phyloP scores from a whole-genome alignment of 208 protist species.

The Acanthamoeba triangularis region DNA sequence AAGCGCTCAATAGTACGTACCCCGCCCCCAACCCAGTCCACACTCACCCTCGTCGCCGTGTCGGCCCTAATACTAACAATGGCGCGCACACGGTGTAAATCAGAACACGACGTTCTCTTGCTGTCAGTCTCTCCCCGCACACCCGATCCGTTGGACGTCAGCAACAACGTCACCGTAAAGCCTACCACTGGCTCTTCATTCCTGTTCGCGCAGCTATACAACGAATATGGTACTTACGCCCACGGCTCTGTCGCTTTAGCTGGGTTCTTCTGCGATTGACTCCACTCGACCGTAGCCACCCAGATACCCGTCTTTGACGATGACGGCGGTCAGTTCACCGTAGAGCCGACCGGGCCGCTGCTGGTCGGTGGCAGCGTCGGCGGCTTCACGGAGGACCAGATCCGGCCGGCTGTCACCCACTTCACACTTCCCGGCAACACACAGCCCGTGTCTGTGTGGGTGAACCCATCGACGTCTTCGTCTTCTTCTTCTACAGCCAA shows the following conservation, averaged over 20 bases:
- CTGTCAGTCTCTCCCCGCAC: not conserved
- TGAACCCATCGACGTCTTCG: not conserved
- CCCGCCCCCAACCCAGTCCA: not conserved
- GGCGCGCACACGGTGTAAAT: not conserved
- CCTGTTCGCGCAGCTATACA: conserved; percentile 15
- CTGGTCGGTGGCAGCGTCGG: not conserved
- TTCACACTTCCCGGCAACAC: not conserved
- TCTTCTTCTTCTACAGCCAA: not conserved
- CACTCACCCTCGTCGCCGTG: not conserved
- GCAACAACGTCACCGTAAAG: not conserved
- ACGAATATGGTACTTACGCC: not conserved
- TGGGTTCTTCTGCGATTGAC: not conserved
- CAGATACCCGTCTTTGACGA: not conserved
- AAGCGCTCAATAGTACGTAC: not conserved
- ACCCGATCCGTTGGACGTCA: not conserved
- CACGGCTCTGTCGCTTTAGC: no score
- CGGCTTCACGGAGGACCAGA: not conserved
- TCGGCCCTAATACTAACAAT: not conserved
- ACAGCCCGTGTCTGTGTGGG: not conserved
- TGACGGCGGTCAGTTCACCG: not conserved
- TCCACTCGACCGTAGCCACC: not conserved
- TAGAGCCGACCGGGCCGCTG: not conserved
- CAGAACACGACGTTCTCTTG: not conserved
- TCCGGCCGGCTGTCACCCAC: not conserved
- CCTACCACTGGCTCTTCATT: not conserved